Conservation (phyloP, 2,329 filamentous ascomycete genomes). For the Exophiala phaeomuriformis region DNA sequence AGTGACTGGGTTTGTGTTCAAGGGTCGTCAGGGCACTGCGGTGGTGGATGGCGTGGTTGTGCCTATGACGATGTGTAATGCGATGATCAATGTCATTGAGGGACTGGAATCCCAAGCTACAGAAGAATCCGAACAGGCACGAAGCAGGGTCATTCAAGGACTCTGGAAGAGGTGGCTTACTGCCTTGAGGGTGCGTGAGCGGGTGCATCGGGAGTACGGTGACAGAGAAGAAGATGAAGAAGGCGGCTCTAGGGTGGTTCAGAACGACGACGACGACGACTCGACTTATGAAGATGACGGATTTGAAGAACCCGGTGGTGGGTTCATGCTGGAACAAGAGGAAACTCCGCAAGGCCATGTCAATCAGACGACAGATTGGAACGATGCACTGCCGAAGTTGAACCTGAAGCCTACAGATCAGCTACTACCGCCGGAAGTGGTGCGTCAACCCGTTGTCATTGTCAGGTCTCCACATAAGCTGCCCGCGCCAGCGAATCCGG, state of each 20-base stretch:
- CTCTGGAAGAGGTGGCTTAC: constrained; percentile 55
- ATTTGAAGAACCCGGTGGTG: constrained; percentile 31
- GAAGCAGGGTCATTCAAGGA: constrained; percentile 44
- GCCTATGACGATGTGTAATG: constrained; percentile 63
- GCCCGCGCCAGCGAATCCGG: not conserved
- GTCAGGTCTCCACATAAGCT: constrained; percentile 20
- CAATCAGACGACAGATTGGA: not conserved
- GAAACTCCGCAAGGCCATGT: constrained; percentile 3
- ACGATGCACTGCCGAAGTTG: not conserved
- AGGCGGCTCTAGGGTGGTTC: not conserved
- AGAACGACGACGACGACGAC: constrained; percentile 33
- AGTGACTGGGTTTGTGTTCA: constrained; percentile 83
- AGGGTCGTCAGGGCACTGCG: constrained; percentile 76
- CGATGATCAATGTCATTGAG: constrained; percentile 60
- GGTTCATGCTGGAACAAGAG: constrained; percentile 34
- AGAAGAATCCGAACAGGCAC: constrained; percentile 53
- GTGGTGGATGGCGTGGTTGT: constrained; percentile 72
- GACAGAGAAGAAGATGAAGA: not conserved
- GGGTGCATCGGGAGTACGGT: constrained; percentile 54
- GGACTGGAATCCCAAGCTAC: constrained; percentile 60
- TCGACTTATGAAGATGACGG: constrained; percentile 28
- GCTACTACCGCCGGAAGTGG: constrained; percentile 16
- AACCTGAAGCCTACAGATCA: constrained; percentile 9
- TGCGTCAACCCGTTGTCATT: constrained; percentile 20
- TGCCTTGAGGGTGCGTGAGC: constrained; percentile 62